Conservation (phyloP, 441 rosid genomes). For the Capsella rubella region DNA sequence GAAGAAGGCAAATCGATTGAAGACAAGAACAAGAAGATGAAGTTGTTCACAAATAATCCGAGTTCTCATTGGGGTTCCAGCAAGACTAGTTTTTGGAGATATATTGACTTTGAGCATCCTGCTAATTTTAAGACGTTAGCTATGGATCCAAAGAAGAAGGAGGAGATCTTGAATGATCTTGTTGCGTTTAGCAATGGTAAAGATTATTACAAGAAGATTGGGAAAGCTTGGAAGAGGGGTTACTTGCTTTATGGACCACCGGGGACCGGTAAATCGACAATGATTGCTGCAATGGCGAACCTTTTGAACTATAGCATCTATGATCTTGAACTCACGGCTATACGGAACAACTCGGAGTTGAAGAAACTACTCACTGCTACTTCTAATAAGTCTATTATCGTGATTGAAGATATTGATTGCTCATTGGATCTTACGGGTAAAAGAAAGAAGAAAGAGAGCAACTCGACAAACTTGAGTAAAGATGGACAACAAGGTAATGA, state of each 20-base stretch:
- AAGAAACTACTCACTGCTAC: slow-evolving; percentile 69
- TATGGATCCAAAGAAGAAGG: slow-evolving; percentile 67
- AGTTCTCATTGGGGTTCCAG: slow-evolving; percentile 35
- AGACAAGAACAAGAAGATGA: slow-evolving; percentile 49
- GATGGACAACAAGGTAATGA: slow-evolving; percentile 52
- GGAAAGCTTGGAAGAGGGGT: slow-evolving; percentile 82
- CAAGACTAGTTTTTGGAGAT: slow-evolving; percentile 78
- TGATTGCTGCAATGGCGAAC: slow-evolving; percentile 86
- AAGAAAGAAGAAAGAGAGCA: slow-evolving; percentile 53
- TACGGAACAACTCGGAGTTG: slow-evolving; percentile 65
- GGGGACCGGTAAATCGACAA: slow-evolving; percentile 78
- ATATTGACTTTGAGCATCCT: slow-evolving; percentile 76
- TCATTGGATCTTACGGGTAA: slow-evolving; percentile 76
- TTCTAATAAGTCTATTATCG: slow-evolving; percentile 66
- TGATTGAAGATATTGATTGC: slow-evolving; percentile 75
- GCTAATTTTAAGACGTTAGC: slow-evolving; percentile 69
- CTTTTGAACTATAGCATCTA: slow-evolving; percentile 70
- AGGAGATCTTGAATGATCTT: slow-evolving; percentile 71
- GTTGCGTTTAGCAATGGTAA: slow-evolving; percentile 61
- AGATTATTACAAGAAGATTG: slow-evolving; percentile 75
- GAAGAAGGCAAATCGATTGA: slow-evolving; percentile 46
- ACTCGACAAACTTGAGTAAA: slow-evolving; percentile 21
- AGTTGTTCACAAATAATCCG: slow-evolving; percentile 49
- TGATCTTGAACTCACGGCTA: slow-evolving; percentile 73
- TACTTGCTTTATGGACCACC: slow-evolving; percentile 77